These are phyloP conservation scores for Calonectria hawksworthii DNA, from an alignment of 2,329 filamentous ascomycete genomes.

Conservation along the genomic window DNA sequence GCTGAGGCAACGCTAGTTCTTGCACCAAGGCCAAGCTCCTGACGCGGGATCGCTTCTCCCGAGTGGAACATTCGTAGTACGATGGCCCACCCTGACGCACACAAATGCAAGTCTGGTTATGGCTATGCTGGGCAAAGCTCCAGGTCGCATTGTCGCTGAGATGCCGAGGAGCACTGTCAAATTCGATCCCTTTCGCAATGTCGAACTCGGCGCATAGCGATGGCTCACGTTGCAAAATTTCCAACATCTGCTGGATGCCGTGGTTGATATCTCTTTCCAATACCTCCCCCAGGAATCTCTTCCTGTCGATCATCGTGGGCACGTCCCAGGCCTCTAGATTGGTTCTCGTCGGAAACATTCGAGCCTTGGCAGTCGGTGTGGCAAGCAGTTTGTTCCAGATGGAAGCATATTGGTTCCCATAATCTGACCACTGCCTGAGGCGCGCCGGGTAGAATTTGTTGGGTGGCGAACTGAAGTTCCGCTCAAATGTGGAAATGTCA, in stretches of 20 bases:
- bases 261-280: too few species aligned
- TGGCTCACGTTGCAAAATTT: background rate
- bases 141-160: background rate
- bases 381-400: background rate
- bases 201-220: background rate
- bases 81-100: background rate
- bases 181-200: background rate
- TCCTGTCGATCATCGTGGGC: too few species aligned
- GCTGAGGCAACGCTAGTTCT: background rate
- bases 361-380: background rate
- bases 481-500: background rate
- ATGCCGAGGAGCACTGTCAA: background rate
- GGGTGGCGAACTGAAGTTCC: background rate
- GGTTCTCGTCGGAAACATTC: background rate
- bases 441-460: background rate
- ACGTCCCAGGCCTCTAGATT: too few species aligned
- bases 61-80: too few species aligned
- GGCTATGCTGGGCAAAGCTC: rapidly evolving
- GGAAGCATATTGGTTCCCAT: background rate
- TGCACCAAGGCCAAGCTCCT: background rate
- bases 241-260: too few species aligned
- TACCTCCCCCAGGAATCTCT: too few species aligned
- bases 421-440: background rate
- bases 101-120: background rate
- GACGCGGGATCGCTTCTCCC: background rate